These are phyloP conservation scores for Zygotorulaspora chibaensis DNA, from an alignment of 805 yeast genomes.

Conservation along the genomic window DNA sequence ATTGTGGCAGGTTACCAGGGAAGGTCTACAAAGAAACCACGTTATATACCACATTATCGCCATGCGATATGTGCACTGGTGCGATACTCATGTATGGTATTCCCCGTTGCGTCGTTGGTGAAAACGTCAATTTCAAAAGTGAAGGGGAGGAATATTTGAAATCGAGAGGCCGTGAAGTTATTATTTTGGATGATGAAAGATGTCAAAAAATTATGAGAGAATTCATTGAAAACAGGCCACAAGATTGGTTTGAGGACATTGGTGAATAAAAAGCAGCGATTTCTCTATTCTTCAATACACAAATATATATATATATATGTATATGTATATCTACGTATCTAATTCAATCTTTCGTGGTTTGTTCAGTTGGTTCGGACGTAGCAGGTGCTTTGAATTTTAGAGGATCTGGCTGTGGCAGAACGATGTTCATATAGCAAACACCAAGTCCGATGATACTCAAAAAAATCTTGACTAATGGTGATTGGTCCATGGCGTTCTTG, in stretches of 20 bases:
- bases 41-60: slow-evolving; percentile 86
- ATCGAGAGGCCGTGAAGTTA: slow-evolving; percentile 67
- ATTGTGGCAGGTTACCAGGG: slow-evolving; percentile 86
- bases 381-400: slow-evolving; percentile 1
- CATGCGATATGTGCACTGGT: slow-evolving; percentile 95
- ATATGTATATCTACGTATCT: slow-evolving; percentile 1
- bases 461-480: slow-evolving; percentile 38
- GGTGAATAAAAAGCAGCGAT: slow-evolving; percentile 39
- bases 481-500: slow-evolving; percentile 41
- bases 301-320: slow-evolving; percentile 1
- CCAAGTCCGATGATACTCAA: slow-evolving; percentile 46
- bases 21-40: slow-evolving; percentile 78
- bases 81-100: slow-evolving; percentile 87
- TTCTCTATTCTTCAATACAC: neutral
- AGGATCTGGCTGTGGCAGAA: slow-evolving; percentile 38
- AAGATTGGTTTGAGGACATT: slow-evolving; percentile 78
- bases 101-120: slow-evolving; percentile 84
- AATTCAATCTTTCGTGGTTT: neutral
- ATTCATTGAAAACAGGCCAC: slow-evolving; percentile 75
- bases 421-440: slow-evolving; percentile 52
- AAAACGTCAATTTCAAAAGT: slow-evolving; percentile 75
- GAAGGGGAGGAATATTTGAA: slow-evolving; percentile 68
- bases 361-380: neutral
- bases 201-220: slow-evolving; percentile 70
- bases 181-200: slow-evolving; percentile 52